Base-by-base conservation (phyloP, 2,329 filamentous ascomycete species). In the Cryphonectria naterciae region DNA sequence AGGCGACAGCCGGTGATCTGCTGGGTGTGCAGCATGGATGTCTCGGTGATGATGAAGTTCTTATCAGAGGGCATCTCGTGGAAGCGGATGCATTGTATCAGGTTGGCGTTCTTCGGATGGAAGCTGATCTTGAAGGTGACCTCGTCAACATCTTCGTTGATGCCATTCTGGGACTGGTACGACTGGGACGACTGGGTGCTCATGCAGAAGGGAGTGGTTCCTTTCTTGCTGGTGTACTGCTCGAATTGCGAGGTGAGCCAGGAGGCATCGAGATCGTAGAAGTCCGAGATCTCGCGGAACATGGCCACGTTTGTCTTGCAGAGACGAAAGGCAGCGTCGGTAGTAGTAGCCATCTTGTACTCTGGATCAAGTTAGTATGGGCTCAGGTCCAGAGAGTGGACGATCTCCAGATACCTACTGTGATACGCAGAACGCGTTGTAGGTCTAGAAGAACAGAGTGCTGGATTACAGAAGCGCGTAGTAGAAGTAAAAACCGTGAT, bases 191-290 rank as follows among this genome's bases (percentile, higher is more conserved):
- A 60, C 22, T 63, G 54, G 3, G 71, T 70, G 8, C 46, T 63
- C 1, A 68, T 52, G 1, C 32, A 39, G 49, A 68, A 64, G 2
- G 71, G 68, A 2, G 65, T 63, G 5, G 32, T n/a, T 2, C 39
- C 46, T 1, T 54, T 60, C 25, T 19, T 64, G 39, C 62, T 52
- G 35, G 67, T 49, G 46, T 64, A 58, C 13, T 67, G 65, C 41
- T 70, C 68, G 17, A 52, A 72, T 35, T 72, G 64, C 71, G 65
- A 70, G 15, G 67, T 41, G 0, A 72, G 54, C 69, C 68, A 71
- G 17, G 65, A 68, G n/a, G 10, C 39, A 10, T 67, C 54, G 13
- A 72, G 66, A n/a, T n/a, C 61, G n/a, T 71, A 68, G 4, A 41
- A 46, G 2, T 52, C 22, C 43, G 65, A 64, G 13, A 71, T 64